Conservation (phyloP, 2,329 filamentous ascomycete species). For the Gliomastix tumulicola region DNA sequence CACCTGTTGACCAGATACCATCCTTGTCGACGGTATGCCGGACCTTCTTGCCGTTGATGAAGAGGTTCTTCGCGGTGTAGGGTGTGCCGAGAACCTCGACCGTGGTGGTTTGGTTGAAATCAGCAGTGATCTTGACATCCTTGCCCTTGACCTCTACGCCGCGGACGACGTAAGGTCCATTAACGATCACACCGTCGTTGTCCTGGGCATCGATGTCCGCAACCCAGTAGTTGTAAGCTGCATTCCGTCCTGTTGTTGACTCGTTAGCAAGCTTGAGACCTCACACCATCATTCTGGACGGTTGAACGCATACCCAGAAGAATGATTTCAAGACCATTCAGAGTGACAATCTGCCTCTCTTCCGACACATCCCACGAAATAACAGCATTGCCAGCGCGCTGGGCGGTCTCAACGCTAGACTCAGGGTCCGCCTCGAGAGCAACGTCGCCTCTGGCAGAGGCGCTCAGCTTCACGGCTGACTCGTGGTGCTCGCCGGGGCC, state of each 20-base stretch:
- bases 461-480: too few species aligned
- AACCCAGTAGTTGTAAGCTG: constrained; percentile 15
- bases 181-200: constrained; percentile 11
- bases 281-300: too few species aligned
- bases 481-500: constrained; percentile 53
- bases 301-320: constrained; percentile 41
- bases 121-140: constrained; percentile 12
- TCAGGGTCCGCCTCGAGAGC: too few species aligned
- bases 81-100: constrained; percentile 12
- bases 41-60: constrained; percentile 10
- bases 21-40: constrained; percentile 7
- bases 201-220: constrained; percentile 4
- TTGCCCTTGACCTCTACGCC: constrained; percentile 7
- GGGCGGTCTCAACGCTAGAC: too few species aligned
- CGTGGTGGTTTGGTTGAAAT: constrained; percentile 10
- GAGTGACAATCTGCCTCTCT: constrained; percentile 41
- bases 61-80: constrained; percentile 5
- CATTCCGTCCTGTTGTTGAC: constrained; percentile 13
- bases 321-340: constrained; percentile 46
- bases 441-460: too few species aligned
- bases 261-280: too few species aligned
- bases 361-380: constrained; percentile 43
- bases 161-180: constrained; percentile 12
- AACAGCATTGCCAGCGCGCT: constrained; percentile 7
- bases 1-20: constrained; percentile 9